Percentiles rank a stretch among this genome's conserved stretches.
Conservation (phyloP, 2,329 filamentous ascomycete species). For the Knufia petricola region DNA sequence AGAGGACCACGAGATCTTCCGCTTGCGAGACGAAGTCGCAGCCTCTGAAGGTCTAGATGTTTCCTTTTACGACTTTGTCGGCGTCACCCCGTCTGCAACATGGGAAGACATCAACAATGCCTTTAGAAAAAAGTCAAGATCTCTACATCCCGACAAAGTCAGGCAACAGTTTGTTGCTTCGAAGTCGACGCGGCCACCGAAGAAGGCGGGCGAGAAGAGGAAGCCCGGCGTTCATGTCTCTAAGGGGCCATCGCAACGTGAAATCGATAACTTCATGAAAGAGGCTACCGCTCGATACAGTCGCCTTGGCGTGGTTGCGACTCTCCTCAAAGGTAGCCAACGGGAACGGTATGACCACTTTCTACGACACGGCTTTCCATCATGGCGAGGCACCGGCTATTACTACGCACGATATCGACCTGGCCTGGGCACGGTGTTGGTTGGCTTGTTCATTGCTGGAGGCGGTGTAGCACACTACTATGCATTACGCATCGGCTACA, state of each 20-base stretch:
- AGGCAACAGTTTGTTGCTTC: slow-evolving; percentile 70
- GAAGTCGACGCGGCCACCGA: slow-evolving; percentile 49
- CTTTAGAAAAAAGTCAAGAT: slow-evolving; percentile 76
- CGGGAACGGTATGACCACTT: slow-evolving; percentile 93
- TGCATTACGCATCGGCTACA: slow-evolving; percentile 76
- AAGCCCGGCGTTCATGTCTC: slow-evolving; percentile 55
- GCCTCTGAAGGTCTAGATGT: slow-evolving; percentile 64
- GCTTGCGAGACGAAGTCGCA: slow-evolving; percentile 76
- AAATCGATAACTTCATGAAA: slow-evolving; percentile 74
- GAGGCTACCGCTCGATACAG: slow-evolving; percentile 80
- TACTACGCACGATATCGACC: slow-evolving; percentile 94
- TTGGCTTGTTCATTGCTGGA: slow-evolving; percentile 70
- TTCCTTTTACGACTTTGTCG: slow-evolving; percentile 91
- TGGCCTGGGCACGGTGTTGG: slow-evolving; percentile 72
- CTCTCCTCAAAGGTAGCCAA: slow-evolving; percentile 70
- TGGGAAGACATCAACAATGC: slow-evolving; percentile 88
- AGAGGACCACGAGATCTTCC: slow-evolving; percentile 97
- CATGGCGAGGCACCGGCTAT: slow-evolving; percentile 95
- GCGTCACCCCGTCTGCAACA: slow-evolving; percentile 60
- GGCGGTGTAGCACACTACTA: slow-evolving; percentile 84
- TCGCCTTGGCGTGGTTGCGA: slow-evolving; percentile 71
- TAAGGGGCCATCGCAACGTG: slow-evolving; percentile 68
- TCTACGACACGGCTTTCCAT: slow-evolving; percentile 81
- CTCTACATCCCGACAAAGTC: slow-evolving; percentile 91
- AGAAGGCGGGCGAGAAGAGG: slow-evolving; percentile 41